phyloP scores from a whole-genome alignment of 306 rosid genomes.

The Fragaria nilgerrensis region DNA sequence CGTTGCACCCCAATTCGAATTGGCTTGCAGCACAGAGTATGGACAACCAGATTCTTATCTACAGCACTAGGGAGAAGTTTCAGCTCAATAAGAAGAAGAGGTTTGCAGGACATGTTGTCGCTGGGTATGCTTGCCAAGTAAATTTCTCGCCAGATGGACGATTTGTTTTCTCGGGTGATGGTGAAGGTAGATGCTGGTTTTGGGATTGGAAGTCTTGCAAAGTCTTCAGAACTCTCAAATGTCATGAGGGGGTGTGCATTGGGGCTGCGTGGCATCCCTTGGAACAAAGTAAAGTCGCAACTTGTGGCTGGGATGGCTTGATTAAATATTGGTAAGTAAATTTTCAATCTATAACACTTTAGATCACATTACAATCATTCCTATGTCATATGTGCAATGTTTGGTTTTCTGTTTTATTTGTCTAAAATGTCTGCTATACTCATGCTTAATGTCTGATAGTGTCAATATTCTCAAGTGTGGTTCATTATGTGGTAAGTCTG shows the following conservation, averaged over 20 bases:
- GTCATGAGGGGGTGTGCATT: slow-evolving; percentile 94
- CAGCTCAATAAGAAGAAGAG: slow-evolving; percentile 97
- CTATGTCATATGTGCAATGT: slow-evolving; percentile 2
- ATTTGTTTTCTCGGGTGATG: slow-evolving; percentile 92
- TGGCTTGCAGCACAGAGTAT: slow-evolving; percentile 98
- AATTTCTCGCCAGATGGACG: slow-evolving; percentile 96
- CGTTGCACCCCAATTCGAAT: slow-evolving; percentile 85
- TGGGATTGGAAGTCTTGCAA: slow-evolving; percentile 99
- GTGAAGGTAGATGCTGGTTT: slow-evolving; percentile 98
- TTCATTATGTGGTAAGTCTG: background rate
- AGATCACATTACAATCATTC: background rate
- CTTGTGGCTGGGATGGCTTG: slow-evolving; percentile 99
- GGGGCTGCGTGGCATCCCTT: slow-evolving; percentile 92
- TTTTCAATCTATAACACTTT: slow-evolving; percentile 11
- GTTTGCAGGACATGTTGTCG: slow-evolving; percentile 91
- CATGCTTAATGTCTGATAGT: background rate
- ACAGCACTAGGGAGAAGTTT: slow-evolving; percentile 94
- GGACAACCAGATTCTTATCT: slow-evolving; percentile 97
- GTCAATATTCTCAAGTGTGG: background rate
- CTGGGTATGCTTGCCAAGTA: slow-evolving; percentile 95
- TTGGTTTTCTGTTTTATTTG: slow-evolving; percentile 3
- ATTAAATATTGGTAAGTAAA: slow-evolving; percentile 87
- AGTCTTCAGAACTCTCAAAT: slow-evolving; percentile 90
- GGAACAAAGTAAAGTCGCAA: slow-evolving; percentile 96
- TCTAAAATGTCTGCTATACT: background rate